Evolutionary conservation across 331 rosid species (phyloP).

Genomic region (Prunus yedoensis): DNA sequence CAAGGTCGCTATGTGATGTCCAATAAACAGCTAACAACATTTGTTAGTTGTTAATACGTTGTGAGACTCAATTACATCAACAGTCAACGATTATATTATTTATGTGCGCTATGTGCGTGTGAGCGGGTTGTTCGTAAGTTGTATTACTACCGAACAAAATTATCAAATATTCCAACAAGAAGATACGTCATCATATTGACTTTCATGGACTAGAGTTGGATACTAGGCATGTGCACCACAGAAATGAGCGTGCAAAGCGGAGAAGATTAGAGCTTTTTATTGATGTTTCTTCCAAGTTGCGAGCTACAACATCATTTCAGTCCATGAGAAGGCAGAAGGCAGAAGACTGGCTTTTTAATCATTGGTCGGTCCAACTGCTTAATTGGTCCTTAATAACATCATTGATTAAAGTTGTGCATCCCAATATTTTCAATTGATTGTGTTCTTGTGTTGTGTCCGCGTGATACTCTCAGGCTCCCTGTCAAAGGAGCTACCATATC

Average conservation of each 20-base stretch:
- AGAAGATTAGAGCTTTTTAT: not conserved
- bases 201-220: too few relatives aligned
- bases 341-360: slow-evolving; percentile 9
- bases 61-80: too few relatives aligned
- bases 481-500: slow-evolving; percentile 12
- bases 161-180: too few relatives aligned
- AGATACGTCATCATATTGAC: too few relatives aligned
- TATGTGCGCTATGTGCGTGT: too few relatives aligned
- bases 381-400: not conserved
- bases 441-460: not conserved
- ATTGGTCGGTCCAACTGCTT: slow-evolving; percentile 11
- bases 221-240: not conserved
- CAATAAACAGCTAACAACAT: not conserved
- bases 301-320: slow-evolving; percentile 9
- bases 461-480: not conserved
- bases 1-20: not conserved
- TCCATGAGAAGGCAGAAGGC: not conserved
- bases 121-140: too few relatives aligned
- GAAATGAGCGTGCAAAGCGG: not conserved
- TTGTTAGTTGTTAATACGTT: not conserved
- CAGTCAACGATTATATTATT: too few relatives aligned
- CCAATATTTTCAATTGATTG: not conserved
- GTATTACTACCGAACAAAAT: too few relatives aligned
- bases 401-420: not conserved
- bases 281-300: not conserved